Base-by-base conservation (phyloP, 2,329 filamentous ascomycete genomes). In the Aspergillus versicolor region DNA sequence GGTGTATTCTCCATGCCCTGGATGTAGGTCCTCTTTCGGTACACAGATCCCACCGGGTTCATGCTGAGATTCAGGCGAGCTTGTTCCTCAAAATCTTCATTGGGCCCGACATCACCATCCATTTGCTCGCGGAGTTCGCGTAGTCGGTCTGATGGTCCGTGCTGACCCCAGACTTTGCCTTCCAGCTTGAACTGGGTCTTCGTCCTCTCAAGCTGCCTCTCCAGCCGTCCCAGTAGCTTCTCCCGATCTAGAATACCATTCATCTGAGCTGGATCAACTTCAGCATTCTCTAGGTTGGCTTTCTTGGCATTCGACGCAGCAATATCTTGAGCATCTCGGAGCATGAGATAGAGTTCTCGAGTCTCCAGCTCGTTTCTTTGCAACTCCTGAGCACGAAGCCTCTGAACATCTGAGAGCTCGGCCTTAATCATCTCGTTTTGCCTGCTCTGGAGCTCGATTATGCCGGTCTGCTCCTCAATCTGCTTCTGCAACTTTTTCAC, bases 111-210 rank as follows among this genome's bases (percentile, higher is more conserved):
- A 61, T 78, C 78, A 22, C 84, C 86, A 62, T 97, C 94, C 94
- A 99, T 99, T 75, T 92, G 88, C 75, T 97, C 93, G 57, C 94
- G 88, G 49, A 97, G 81, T 63, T 95, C 93, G 63, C 94, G 88
- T 57, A 99, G 81, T 67, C 92, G 88, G 76, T 99, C 94, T 44
- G 92, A 97, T 12, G 94, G 93, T 37, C 91, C 91, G 62, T 89
- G 83, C 61, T 95, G 90, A 61, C 88, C 88, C 89, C 93, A 96
- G 8, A 91, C 87, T 73, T 91, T 91, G 64, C 94, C 94, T 75
- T 97, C 94, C 32, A 99, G 85, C 76, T 97, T 97, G 76, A 91
- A 96, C 71, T 97, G 92, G 1, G 94, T 97, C 83, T 97, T 97
- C 63, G 96, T 93, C 62, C 94, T 84, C 78, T 97, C 93, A 42